phyloP scores from a whole-genome alignment of 2,329 filamentous ascomycete genomes.

The Apiospora malaysiana region DNA sequence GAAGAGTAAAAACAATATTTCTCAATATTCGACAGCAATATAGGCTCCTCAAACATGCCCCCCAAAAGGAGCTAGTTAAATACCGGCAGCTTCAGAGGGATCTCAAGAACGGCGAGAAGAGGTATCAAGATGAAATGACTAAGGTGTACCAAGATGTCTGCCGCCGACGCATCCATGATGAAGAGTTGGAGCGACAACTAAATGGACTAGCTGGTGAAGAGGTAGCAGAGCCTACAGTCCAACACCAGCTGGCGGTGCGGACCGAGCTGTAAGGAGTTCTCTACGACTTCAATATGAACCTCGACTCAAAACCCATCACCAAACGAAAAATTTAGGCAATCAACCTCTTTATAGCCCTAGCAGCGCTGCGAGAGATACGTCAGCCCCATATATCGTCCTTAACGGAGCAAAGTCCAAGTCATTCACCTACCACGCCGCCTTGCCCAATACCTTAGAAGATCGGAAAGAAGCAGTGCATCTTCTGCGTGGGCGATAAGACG shows the following conservation, averaged over 20 bases:
- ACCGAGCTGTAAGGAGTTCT: not conserved
- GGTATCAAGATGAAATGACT: not conserved
- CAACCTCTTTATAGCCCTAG: not conserved
- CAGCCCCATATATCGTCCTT: not conserved
- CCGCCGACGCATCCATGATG: not conserved
- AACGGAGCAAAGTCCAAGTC: not conserved
- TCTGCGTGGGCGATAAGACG: not conserved
- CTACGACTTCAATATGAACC: not conserved
- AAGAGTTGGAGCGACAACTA: not conserved
- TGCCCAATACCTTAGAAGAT: not conserved
- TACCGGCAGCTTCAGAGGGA: slow-evolving; percentile 6
- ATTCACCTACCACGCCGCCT: not conserved
- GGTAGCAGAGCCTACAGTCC: not conserved
- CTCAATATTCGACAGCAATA: not conserved
- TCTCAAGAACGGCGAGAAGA: not conserved
- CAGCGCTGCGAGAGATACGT: not conserved
- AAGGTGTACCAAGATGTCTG: not conserved
- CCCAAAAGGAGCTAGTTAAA: not conserved
- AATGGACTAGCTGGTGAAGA: not conserved
- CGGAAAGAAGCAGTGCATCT: not conserved
- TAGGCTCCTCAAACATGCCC: not conserved
- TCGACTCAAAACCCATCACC: not conserved
- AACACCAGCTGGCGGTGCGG: not conserved
- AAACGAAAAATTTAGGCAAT: not conserved
- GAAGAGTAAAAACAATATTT: not conserved